Percentiles rank a stretch among this genome's conserved stretches.
Evolutionary conservation across 805 yeast genomes (phyloP).

Genomic region (Candida sphagnicola): DNA sequence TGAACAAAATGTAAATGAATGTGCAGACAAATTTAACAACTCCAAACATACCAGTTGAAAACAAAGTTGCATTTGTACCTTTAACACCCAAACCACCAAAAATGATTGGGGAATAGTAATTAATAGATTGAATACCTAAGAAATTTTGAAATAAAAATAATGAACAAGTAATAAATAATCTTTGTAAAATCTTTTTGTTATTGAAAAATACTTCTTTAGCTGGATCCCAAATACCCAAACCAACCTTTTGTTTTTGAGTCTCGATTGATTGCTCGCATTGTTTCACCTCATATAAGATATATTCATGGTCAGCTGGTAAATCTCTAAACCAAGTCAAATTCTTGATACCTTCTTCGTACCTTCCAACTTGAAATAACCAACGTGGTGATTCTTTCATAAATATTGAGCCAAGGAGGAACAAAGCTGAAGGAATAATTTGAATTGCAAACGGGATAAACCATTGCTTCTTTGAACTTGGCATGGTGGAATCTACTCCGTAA

Average conservation of each 20-base stretch:
- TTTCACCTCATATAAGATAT: constrained; percentile 30
- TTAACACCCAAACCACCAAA: constrained; percentile 33
- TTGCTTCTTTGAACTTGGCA: constrained; percentile 23
- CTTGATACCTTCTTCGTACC: constrained; percentile 27
- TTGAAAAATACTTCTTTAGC: constrained; percentile 24
- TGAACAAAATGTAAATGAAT: constrained; percentile 27
- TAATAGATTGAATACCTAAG: constrained; percentile 37
- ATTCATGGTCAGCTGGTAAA: constrained; percentile 30
- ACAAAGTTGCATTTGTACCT: constrained; percentile 33
- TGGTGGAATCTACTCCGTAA: constrained; percentile 28
- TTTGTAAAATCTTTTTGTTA: constrained; percentile 20
- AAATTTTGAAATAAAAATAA: constrained; percentile 36
- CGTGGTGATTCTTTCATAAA: constrained; percentile 34
- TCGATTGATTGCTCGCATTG: constrained; percentile 33
- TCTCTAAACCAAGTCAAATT: constrained; percentile 34
- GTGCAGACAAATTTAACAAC: constrained; percentile 35
- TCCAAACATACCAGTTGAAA: constrained; percentile 39
- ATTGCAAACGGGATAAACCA: constrained; percentile 40
- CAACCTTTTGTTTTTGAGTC: constrained; percentile 22
- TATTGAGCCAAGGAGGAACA: constrained; percentile 28
- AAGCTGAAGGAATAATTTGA: constrained; percentile 33
- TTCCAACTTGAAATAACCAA: constrained; percentile 30
- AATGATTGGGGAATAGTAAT: constrained; percentile 35
- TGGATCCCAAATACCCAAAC: constrained; percentile 33
- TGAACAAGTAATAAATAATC: constrained; percentile 29